A percentile compares a stretch with the other conserved stretches of the same genome.
Conservation (phyloP, 2,329 filamentous ascomycete genomes). For the Monilinia vaccinii-corymbosi region DNA sequence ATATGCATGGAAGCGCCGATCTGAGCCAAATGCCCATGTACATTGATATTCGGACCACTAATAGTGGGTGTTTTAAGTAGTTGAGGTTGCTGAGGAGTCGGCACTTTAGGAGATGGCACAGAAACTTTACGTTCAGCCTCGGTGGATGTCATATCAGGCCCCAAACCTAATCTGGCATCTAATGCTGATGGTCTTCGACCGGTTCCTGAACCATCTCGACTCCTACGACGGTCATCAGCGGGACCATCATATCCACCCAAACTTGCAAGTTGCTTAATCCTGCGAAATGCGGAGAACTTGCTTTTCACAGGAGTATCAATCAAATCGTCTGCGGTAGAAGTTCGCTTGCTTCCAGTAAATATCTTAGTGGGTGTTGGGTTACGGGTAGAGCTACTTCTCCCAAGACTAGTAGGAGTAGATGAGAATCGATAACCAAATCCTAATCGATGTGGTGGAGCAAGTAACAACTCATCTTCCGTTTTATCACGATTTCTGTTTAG, state of each 20-base stretch:
- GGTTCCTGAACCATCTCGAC: neutral
- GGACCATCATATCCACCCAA: conserved; percentile 8
- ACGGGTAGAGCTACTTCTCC: neutral
- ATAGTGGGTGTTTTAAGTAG: too few relatives aligned
- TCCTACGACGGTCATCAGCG: neutral
- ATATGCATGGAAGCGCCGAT: neutral
- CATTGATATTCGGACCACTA: neutral
- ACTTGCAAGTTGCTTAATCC: conserved; percentile 4
- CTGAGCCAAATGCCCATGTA: neutral
- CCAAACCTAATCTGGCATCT: neutral
- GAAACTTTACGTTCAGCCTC: neutral
- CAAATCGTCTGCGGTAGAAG: neutral
- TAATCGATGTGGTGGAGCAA: neutral
- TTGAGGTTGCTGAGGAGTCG: neutral
- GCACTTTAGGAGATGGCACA: neutral
- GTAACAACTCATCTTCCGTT: neutral
- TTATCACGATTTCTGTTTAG: neutral
- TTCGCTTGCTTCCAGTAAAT: neutral
- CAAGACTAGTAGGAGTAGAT: neutral
- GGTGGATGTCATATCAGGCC: neutral
- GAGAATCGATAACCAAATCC: conserved; percentile 15
- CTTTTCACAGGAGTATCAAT: conserved; percentile 3
- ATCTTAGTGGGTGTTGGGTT: neutral
- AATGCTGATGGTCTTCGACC: neutral
- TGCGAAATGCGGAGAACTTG: conserved; percentile 2